Percentiles rank a stretch among this genome's conserved stretches.
Conservation (phyloP, 2,329 filamentous ascomycete species). For the Monosporascus cannonballus region DNA sequence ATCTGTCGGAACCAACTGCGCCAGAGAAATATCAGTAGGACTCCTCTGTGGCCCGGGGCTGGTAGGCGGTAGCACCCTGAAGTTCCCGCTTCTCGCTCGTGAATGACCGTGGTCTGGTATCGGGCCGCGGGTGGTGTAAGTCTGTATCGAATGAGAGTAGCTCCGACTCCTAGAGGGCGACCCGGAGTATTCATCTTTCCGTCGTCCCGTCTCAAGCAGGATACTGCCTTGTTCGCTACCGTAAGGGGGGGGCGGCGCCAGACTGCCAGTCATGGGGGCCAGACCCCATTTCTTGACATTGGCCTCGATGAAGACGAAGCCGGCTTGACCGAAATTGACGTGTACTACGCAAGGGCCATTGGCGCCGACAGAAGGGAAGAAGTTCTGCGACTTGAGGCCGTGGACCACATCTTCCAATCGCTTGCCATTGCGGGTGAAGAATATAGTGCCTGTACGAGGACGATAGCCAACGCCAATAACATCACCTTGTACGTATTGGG, state of each 20-base stretch:
- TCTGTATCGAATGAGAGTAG: conserved; percentile 37
- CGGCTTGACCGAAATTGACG: conserved; percentile 96
- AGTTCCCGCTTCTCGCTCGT: conserved; percentile 71
- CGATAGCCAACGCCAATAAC: conserved; percentile 94
- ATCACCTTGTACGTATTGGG: conserved; percentile 83
- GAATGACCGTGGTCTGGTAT: conserved; percentile 58
- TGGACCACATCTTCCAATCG: conserved; percentile 92
- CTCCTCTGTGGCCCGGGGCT: conserved; percentile 86
- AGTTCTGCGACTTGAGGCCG: conserved; percentile 89
- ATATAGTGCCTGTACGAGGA: conserved; percentile 87
- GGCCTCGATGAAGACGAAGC: conserved; percentile 97
- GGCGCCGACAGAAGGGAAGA: conserved; percentile 95
- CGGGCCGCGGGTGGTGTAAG: conserved; percentile 31
- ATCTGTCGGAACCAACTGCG: conserved; percentile 69
- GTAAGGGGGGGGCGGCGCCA: conserved; percentile 93
- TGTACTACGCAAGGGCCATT: conserved; percentile 90
- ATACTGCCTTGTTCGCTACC: conserved; percentile 97
- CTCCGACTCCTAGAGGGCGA: conserved; percentile 39
- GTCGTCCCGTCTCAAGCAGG: conserved; percentile 74
- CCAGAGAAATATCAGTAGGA: conserved; percentile 92
- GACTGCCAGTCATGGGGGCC: conserved; percentile 88
- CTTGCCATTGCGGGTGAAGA: conserved; percentile 98
- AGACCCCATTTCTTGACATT: conserved; percentile 99
- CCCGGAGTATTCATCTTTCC: conserved; percentile 49
- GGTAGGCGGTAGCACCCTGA: conserved; percentile 67